A percentile compares a stretch with the other conserved stretches of the same genome.
phyloP scores from a whole-genome alignment of 2,329 filamentous ascomycete species.

The Graphiopsis chlorocephala region DNA sequence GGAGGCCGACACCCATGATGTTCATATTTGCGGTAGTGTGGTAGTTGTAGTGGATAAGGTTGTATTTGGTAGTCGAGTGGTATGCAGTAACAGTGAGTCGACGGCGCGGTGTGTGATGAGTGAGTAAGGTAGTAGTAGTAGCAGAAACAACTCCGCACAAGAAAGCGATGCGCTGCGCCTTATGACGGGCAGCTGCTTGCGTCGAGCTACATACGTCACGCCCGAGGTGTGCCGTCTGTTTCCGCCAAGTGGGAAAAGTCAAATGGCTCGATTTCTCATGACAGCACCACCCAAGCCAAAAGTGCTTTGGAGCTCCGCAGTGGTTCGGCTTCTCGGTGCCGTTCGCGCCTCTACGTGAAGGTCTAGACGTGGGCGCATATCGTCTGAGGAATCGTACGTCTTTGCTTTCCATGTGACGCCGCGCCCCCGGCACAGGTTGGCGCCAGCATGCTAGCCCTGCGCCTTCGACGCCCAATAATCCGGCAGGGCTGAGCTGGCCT shows the following conservation, averaged over 20 bases:
- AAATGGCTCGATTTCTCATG: background rate
- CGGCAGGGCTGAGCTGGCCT: conserved; percentile 1
- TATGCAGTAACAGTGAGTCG: background rate
- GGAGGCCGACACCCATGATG: conserved; percentile 28
- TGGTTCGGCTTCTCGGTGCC: background rate
- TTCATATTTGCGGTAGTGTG: conserved; percentile 17
- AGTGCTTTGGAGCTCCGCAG: background rate
- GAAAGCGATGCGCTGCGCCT: background rate
- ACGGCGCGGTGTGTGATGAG: background rate
- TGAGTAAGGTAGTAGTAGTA: background rate
- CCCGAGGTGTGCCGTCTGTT: background rate
- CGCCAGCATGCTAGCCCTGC: background rate
- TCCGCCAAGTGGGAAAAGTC: conserved; percentile 11
- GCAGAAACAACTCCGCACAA: background rate
- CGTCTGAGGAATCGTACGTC: background rate
- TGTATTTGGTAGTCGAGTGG: background rate
- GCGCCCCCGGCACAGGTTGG: background rate
- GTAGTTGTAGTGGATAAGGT: background rate
- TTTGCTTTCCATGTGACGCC: background rate
- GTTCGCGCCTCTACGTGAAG: background rate
- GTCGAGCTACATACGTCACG: background rate
- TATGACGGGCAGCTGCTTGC: background rate
- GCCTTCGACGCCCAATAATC: background rate
- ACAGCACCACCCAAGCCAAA: conserved; percentile 1
- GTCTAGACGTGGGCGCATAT: background rate